These are phyloP conservation scores for Verruconis gallopava DNA, from an alignment of 2,329 filamentous ascomycete genomes.

Conservation along the genomic window DNA sequence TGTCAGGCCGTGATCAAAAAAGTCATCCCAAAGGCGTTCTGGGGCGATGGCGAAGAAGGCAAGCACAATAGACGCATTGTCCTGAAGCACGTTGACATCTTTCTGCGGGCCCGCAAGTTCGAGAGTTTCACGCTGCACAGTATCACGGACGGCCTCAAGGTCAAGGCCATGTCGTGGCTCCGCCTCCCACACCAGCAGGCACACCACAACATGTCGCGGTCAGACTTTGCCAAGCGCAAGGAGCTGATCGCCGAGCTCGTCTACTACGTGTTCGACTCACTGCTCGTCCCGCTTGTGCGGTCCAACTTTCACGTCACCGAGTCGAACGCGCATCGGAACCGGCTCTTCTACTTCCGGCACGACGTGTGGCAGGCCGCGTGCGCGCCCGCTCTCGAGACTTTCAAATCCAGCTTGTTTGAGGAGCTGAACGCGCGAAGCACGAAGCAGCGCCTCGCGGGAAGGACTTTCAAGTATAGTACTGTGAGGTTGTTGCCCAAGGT, in stretches of 20 bases:
- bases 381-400: conserved; percentile 53
- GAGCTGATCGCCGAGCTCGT: conserved; percentile 76
- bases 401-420: conserved; percentile 67
- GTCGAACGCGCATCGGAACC: conserved; percentile 65
- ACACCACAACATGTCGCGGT: conserved; percentile 5
- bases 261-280: conserved; percentile 86
- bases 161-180: conserved; percentile 23
- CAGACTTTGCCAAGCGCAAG: conserved; percentile 44
- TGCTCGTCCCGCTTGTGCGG: conserved; percentile 74
- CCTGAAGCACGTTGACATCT: conserved; percentile 58
- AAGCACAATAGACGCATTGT: conserved; percentile 49
- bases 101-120: conserved; percentile 65
- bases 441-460: conserved; percentile 36
- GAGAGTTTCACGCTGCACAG: conserved; percentile 73
- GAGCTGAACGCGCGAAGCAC: conserved; percentile 41
- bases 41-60: conserved; percentile 46
- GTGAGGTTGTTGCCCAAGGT: conserved; percentile 75
- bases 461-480: conserved; percentile 59
- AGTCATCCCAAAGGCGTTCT: conserved; percentile 63
- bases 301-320: conserved; percentile 93
- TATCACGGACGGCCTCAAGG: conserved; percentile 62
- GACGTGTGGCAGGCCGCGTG: conserved; percentile 74
- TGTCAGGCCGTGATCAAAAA: conserved; percentile 63
- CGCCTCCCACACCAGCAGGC: not conserved
- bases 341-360: conserved; percentile 86